Base-by-base conservation (phyloP, 2,329 filamentous ascomycete species). In the Cadophora sp. region DNA sequence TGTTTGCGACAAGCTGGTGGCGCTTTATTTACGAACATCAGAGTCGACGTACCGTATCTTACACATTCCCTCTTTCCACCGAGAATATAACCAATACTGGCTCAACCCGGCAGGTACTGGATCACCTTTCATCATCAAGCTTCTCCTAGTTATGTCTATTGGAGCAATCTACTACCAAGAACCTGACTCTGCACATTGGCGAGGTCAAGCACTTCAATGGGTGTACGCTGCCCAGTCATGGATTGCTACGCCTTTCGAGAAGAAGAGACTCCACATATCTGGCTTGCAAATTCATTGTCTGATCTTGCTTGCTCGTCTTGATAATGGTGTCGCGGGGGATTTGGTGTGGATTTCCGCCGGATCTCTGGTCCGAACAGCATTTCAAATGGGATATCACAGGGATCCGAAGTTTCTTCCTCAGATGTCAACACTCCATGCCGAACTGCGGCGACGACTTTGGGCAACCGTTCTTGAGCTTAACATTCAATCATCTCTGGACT, bases 341-440 rank as follows among this genome's bases (percentile, higher is more conserved):
- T 74, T 87, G 4, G 79, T 81, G 1, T 89, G 85, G 85, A 81
- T 86, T 37, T 80, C 83, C 1, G 79, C 82, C 0, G 87, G 87
- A 0, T 76, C 79, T 0, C 69, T 88, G 12, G 68, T 87, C n/a
- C 80, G 86, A 12, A 82, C 81, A 8, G 87, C 86, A 63, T 83
- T 89, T 74, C 82, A 82, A 65, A 87, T 88, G 81, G 87, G 87
- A 3, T 79, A 89, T 6, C 86, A 89, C 73, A 82, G 85, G 1
- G 87, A 89, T 65, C 86, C 87, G 0, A 80, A 78, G 34, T 78
- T 81, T 66, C 81, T 88, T 4, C 79, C 81, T 7, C 79, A 80
- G 24, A 84, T 86, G 80, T 80, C 83, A 1, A 73, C 78, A 0
- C 81, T 85, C 43, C 79, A 81, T 24, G 80, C 82, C 0, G 87